Evolutionary conservation across 2,329 filamentous ascomycete species (phyloP).

Genomic region (Calonectria multiphialidica): DNA sequence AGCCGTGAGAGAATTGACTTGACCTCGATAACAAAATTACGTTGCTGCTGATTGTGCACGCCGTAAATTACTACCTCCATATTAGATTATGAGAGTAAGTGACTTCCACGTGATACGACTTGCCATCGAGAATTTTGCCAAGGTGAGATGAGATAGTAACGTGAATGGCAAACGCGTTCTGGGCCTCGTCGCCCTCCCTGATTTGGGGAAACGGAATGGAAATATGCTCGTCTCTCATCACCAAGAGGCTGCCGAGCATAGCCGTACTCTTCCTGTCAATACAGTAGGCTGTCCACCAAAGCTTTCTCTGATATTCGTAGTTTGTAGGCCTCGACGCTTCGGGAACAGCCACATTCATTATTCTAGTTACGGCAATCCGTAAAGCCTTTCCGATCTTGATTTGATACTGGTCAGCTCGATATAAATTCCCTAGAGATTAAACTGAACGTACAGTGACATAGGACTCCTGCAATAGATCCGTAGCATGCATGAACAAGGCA

Average conservation of each 20-base stretch:
- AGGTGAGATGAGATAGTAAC: conserved; percentile 32
- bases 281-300: conserved; percentile 39
- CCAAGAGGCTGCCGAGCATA: conserved; percentile 31
- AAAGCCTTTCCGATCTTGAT: conserved; percentile 33
- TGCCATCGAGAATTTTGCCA: conserved; percentile 37
- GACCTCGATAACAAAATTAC: conserved; percentile 33
- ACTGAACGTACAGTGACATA: conserved; percentile 29
- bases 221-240: conserved; percentile 34
- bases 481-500: conserved; percentile 37
- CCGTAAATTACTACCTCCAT: conserved; percentile 29
- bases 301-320: conserved; percentile 29
- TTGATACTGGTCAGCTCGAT: not conserved
- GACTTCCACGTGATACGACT: not conserved
- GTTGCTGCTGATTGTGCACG: conserved; percentile 17
- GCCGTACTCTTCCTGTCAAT: conserved; percentile 36
- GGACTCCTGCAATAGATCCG: conserved; percentile 34
- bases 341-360: conserved; percentile 30
- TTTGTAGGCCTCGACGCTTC: conserved; percentile 29
- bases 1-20: conserved; percentile 32
- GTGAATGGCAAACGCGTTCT: conserved; percentile 34
- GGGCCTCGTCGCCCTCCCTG: conserved; percentile 18
- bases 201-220: conserved; percentile 32
- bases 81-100: not conserved
- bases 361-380: conserved; percentile 32
- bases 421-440: not conserved